Conservation (phyloP, 805 yeast species). For the Teunomyces barrocoloradensis region DNA sequence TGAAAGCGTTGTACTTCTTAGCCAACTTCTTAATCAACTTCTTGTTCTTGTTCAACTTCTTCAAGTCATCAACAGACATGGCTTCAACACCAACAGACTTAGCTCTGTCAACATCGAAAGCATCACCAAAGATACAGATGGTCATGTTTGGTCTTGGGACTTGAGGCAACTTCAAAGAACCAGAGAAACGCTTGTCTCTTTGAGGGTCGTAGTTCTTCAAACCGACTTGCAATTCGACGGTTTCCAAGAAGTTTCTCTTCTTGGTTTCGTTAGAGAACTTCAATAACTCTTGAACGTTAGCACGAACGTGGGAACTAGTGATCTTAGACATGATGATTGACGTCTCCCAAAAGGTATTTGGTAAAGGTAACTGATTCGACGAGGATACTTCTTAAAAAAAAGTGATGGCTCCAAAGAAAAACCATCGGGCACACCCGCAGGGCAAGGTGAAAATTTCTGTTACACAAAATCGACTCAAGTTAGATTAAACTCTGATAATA, state of each 20-base stretch:
- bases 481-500: no score
- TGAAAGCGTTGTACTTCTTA: slow-evolving; percentile 99
- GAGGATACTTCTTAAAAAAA: slow-evolving; percentile 33
- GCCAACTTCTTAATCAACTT: slow-evolving; percentile 99
- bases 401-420: not conserved
- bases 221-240: slow-evolving; percentile 99
- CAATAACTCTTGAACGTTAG: slow-evolving; percentile 88
- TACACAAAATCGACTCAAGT: not conserved
- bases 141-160: slow-evolving; percentile 99
- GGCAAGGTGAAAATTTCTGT: slow-evolving; percentile 1
- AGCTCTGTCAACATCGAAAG: slow-evolving; percentile 99
- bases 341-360: slow-evolving; percentile 76
- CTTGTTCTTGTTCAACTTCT: slow-evolving; percentile 99
- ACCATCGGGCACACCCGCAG: not conserved
- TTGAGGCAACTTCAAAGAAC: slow-evolving; percentile 95
- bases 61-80: slow-evolving; percentile 99
- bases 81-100: slow-evolving; percentile 99
- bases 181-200: slow-evolving; percentile 99
- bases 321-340: slow-evolving; percentile 72
- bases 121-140: slow-evolving; percentile 99
- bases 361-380: slow-evolving; percentile 53
- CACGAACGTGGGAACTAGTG: slow-evolving; percentile 92
- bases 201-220: slow-evolving; percentile 99
- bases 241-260: slow-evolving; percentile 99
- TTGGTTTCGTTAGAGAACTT: slow-evolving; percentile 89